Conservation (phyloP, 768 basidiomycete genomes). For the Podaxis sp. region DNA sequence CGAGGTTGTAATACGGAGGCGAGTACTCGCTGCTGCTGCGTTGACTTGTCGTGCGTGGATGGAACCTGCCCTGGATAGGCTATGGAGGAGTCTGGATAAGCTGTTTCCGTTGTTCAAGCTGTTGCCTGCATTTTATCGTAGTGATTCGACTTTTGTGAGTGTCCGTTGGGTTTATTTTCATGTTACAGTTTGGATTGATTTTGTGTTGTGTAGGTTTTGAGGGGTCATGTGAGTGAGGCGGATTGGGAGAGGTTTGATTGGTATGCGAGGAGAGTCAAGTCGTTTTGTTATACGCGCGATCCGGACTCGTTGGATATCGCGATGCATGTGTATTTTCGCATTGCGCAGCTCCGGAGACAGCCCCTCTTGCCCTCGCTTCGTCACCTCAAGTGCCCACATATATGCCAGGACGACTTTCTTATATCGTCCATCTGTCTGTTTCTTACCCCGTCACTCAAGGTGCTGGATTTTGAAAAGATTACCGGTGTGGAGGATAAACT, state of each 20-base stretch:
- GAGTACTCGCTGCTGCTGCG: slow-evolving; percentile 22
- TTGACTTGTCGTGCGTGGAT: slow-evolving; percentile 29
- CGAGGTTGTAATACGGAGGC: slow-evolving; percentile 12
- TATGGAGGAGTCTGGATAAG: slow-evolving; percentile 31
- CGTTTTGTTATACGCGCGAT: slow-evolving; percentile 28
- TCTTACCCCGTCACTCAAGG: slow-evolving; percentile 27
- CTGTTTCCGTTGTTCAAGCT: slow-evolving; percentile 31
- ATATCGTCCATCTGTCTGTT: slow-evolving; percentile 33
- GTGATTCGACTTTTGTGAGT: slow-evolving; percentile 31
- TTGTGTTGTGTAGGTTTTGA: slow-evolving; percentile 23
- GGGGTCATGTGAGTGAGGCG: slow-evolving; percentile 22
- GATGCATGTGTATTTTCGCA: slow-evolving; percentile 33
- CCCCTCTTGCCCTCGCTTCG: slow-evolving; percentile 27
- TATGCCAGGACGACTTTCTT: slow-evolving; percentile 28
- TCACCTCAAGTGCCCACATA: slow-evolving; percentile 27
- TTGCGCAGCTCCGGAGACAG: slow-evolving; percentile 26
- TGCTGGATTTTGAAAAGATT: slow-evolving; percentile 26
- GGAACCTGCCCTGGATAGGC: slow-evolving; percentile 29
- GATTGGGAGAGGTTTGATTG: slow-evolving; percentile 33
- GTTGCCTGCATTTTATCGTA: slow-evolving; percentile 26
- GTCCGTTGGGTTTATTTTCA: background rate
- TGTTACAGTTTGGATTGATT: background rate
- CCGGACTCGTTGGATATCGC: slow-evolving; percentile 29
- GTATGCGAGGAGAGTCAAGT: slow-evolving; percentile 28
- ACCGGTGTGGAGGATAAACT: slow-evolving; percentile 32